A percentile compares a stretch with the other conserved stretches of the same genome.
Conservation (phyloP, 2,329 filamentous ascomycete genomes). For the Colletotrichum aenigma region DNA sequence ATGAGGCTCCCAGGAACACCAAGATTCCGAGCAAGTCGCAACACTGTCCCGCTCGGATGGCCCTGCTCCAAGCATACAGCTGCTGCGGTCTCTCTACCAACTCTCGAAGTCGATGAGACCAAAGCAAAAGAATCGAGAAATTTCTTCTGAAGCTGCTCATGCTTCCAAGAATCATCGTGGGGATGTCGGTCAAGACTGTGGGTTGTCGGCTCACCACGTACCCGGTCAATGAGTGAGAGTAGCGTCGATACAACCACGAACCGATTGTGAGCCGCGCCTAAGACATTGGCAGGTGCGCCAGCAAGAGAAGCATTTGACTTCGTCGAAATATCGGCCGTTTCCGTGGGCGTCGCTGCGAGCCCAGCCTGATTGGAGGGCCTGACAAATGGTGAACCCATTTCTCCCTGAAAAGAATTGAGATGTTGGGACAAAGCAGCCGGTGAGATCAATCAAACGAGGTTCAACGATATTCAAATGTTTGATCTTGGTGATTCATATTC, state of each 20-base stretch:
- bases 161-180: slow-evolving; percentile 18
- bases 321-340: too few relatives aligned
- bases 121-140: slow-evolving; percentile 38
- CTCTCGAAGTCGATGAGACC: slow-evolving; percentile 28
- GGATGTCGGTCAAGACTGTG: slow-evolving; percentile 2
- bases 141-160: slow-evolving; percentile 26
- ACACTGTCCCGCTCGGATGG: slow-evolving; percentile 23
- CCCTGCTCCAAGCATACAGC: slow-evolving; percentile 33
- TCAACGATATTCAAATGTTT: too few relatives aligned
- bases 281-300: neutral
- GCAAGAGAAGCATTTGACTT: too few relatives aligned
- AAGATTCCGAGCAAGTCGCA: slow-evolving; percentile 32
- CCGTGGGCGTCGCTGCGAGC: too few relatives aligned
- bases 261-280: neutral
- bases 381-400: too few relatives aligned
- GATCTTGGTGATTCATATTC: neutral
- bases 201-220: slow-evolving; percentile 28
- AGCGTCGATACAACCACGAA: slow-evolving; percentile 13
- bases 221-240: slow-evolving; percentile 26
- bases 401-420: too few relatives aligned
- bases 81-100: slow-evolving; percentile 28
- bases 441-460: too few relatives aligned
- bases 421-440: too few relatives aligned
- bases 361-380: too few relatives aligned
- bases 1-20: slow-evolving; percentile 9